Base-by-base conservation (phyloP, 2,329 filamentous ascomycete genomes). In the Xylariales sp. region DNA sequence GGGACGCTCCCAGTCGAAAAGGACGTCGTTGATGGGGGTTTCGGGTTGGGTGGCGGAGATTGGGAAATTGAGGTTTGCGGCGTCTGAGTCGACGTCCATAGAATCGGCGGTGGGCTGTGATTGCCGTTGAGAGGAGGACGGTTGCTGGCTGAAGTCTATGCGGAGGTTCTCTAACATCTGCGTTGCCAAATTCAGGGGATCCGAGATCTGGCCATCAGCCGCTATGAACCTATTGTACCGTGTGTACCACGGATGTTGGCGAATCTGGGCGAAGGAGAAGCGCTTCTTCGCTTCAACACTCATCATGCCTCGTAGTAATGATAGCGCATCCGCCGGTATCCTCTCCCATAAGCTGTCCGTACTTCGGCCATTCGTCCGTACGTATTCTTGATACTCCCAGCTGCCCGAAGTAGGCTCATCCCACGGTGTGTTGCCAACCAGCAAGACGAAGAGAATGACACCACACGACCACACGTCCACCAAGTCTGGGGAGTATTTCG, bases 391-490 rank as follows among this genome's bases (percentile, higher is more conserved):
- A 53, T 86, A 98, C 64, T 98, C 93, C 71, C 87, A 95, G 60
- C 88, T 96, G 43, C 80, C 75, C 25, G 77, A 69, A 3, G 89
- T 91, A 0, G 93, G 93, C 58, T 93, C 87, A 57, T 97, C 93
- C 93, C 93, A 98, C 0, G 93, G 93, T 2, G 93, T 98, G 59
- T 98, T 98, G 8, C 93, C 93, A 1, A 95, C 89, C 3, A 98
- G 71, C 4, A 98, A 71, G 25, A 97, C 93, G 57, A 98, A 98
- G 4, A 98, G 72, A n/a, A 98, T 94, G 40, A 98, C 89, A 24
- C 93, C 93, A 54, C 90, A 96, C 12, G 90, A 96, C 94, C 94
- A 98, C 43, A 98, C 84, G 58, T 98, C 93, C 27, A 88, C 87
- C 31, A 88, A 66, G 47, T 96, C 88, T 6, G 90, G 82, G 21